A percentile compares a stretch with the other conserved stretches of the same genome.
These are phyloP conservation scores for Thelephora aurantiotincta DNA, from an alignment of 768 basidiomycete species.

Conservation along the genomic window DNA sequence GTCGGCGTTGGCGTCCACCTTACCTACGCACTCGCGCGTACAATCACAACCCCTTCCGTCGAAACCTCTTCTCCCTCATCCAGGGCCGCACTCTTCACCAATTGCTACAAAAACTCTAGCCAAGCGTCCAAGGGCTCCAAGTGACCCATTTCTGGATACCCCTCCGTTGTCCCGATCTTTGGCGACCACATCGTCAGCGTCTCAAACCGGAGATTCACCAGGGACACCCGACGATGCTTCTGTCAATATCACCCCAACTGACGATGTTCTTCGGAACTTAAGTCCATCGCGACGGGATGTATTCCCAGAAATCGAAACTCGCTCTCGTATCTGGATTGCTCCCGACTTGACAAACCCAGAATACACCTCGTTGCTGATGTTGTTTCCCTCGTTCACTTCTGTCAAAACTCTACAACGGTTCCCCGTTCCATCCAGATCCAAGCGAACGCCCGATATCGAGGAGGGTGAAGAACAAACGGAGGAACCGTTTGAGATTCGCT, in stretches of 20 bases:
- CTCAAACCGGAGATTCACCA: not conserved
- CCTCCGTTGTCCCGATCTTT: slow-evolving; percentile 43
- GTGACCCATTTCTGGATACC: slow-evolving; percentile 71
- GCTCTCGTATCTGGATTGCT: slow-evolving; percentile 67
- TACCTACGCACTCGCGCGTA: slow-evolving; percentile 34
- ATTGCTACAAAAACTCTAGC: slow-evolving; percentile 30
- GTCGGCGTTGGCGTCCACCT: slow-evolving; percentile 17
- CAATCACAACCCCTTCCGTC: slow-evolving; percentile 38
- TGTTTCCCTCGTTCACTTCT: slow-evolving; percentile 72
- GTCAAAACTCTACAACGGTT: slow-evolving; percentile 64
- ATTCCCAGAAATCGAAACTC: slow-evolving; percentile 25
- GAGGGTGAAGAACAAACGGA: slow-evolving; percentile 46
- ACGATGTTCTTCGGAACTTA: slow-evolving; percentile 1
- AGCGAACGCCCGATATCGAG: slow-evolving; percentile 45
- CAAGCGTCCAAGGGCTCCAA: slow-evolving; percentile 60
- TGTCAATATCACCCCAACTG: slow-evolving; percentile 3
- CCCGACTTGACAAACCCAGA: slow-evolving; percentile 74
- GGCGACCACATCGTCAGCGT: slow-evolving; percentile 19
- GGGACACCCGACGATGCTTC: not conserved
- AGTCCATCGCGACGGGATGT: not conserved
- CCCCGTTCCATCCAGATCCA: slow-evolving; percentile 20
- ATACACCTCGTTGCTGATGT: slow-evolving; percentile 43
- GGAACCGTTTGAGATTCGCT: slow-evolving; percentile 44
- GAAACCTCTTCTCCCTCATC: slow-evolving; percentile 14
- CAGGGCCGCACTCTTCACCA: slow-evolving; percentile 9